Evolutionary conservation across 306 rosid species (phyloP).

Genomic region (Acacia confusa): DNA sequence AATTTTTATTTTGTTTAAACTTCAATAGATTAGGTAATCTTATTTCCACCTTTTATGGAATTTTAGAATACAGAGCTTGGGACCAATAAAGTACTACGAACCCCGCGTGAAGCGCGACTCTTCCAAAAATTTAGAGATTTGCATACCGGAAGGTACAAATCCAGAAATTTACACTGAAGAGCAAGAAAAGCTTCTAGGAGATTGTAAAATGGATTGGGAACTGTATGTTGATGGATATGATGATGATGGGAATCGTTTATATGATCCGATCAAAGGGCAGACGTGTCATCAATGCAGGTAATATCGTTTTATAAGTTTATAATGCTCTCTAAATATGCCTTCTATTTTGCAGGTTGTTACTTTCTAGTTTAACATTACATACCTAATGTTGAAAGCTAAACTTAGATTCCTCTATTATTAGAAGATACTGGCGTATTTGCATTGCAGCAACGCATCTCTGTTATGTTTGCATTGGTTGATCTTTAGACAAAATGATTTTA

Average conservation of each 20-base stretch:
- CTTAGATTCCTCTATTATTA: constrained; percentile 17
- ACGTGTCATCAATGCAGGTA: constrained; percentile 91
- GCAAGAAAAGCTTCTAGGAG: constrained; percentile 70
- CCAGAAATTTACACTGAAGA: constrained; percentile 79
- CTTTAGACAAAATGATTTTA: neutral
- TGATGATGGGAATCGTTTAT: constrained; percentile 58
- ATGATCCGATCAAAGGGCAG: constrained; percentile 61
- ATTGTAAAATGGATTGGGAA: constrained; percentile 59
- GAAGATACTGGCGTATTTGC: neutral
- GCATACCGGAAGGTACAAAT: constrained; percentile 50
- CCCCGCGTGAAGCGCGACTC: neutral
- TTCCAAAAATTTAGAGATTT: constrained; percentile 34
- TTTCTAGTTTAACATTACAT: neutral
- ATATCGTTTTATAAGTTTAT: neutral
- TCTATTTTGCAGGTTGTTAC: neutral
- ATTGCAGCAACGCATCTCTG: neutral
- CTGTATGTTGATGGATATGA: constrained; percentile 71
- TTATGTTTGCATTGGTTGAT: constrained; percentile 1
- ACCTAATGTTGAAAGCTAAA: constrained; percentile 1
- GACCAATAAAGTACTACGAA: constrained; percentile 52
- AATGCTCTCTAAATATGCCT: neutral
- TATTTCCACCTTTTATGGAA: constrained; percentile 13
- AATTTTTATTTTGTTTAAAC: constrained; percentile 11
- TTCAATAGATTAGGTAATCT: constrained; percentile 6
- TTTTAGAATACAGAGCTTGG: constrained; percentile 59